A percentile compares a stretch with the other conserved stretches of the same genome.
These are phyloP conservation scores for Neodidymelliopsis sp. DNA, from an alignment of 2,329 filamentous ascomycete genomes.

Conservation along the genomic window DNA sequence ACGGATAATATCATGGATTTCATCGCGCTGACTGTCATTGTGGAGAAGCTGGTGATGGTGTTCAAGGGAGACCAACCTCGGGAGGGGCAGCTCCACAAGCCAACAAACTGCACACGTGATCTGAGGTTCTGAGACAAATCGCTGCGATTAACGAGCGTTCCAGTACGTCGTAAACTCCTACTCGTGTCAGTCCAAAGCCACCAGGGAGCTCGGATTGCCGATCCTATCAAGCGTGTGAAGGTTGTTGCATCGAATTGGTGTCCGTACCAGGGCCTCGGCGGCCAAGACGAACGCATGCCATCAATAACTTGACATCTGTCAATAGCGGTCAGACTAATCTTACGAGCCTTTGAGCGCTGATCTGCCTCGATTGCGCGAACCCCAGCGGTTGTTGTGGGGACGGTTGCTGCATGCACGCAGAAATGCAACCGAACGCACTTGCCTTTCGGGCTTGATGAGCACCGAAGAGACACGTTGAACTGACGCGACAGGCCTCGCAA, in stretches of 20 bases:
- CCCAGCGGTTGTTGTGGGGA: slow-evolving; percentile 14
- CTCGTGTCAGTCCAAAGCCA: neutral
- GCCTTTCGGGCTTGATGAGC: slow-evolving; percentile 9
- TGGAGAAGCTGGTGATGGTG: neutral
- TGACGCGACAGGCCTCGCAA: slow-evolving; percentile 6
- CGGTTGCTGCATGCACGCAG: slow-evolving; percentile 15
- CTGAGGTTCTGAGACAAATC: neutral
- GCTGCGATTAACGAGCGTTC: slow-evolving; percentile 5
- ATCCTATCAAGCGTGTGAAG: neutral
- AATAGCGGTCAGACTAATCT: neutral
- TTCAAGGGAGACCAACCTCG: neutral
- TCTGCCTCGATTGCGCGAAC: slow-evolving; percentile 5
- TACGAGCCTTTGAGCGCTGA: slow-evolving; percentile 1
- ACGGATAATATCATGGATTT: neutral
- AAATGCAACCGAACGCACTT: slow-evolving; percentile 20
- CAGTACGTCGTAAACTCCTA: slow-evolving; percentile 4
- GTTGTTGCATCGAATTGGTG: neutral
- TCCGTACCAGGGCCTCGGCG: slow-evolving; percentile 1
- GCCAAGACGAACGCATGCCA: slow-evolving; percentile 8
- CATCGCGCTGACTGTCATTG: neutral
- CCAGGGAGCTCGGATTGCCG: neutral
- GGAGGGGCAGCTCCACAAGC: neutral
- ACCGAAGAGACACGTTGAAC: slow-evolving; percentile 16
- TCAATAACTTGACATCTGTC: slow-evolving; percentile 15
- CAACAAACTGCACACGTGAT: slow-evolving; percentile 7